These are phyloP conservation scores for Piper longum DNA, from an alignment of 164 flowering plant species.

Conservation along the genomic window DNA sequence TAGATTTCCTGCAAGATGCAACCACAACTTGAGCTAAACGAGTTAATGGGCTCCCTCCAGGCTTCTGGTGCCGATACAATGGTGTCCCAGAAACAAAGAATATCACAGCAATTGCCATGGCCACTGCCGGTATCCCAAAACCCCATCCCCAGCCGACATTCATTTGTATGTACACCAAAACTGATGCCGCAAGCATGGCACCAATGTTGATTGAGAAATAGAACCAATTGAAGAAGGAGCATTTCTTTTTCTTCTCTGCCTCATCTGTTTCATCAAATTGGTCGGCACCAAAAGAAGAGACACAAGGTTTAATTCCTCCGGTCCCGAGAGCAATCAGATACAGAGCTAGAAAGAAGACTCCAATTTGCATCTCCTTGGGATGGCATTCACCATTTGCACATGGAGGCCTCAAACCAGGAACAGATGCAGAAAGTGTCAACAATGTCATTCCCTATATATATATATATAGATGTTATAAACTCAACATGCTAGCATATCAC, in stretches of 20 bases:
- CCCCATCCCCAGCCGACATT: too few relatives aligned
- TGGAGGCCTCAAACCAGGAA: conserved; percentile 39
- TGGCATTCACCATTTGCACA: conserved; percentile 27
- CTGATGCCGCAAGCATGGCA: conserved; percentile 36
- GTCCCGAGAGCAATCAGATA: not conserved
- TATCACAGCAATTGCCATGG: conserved; percentile 38
- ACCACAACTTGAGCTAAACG: conserved; percentile 65
- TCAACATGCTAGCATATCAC: too few relatives aligned
- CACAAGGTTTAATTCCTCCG: too few relatives aligned
- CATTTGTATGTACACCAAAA: conserved; percentile 36
- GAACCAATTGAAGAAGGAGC: conserved; percentile 40
- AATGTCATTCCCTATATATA: conserved; percentile 47
- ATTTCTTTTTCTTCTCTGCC: conserved; percentile 34
- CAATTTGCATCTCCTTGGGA: not conserved
- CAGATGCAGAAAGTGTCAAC: conserved; percentile 50
- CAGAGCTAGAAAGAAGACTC: conserved; percentile 26
- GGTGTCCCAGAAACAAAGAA: conserved; percentile 24
- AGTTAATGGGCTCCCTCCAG: conserved; percentile 69
- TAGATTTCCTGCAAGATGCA: conserved; percentile 41
- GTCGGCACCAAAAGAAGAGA: too few relatives aligned
- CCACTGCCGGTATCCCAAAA: conserved; percentile 24
- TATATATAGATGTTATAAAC: too few relatives aligned
- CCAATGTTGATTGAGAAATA: conserved; percentile 28
- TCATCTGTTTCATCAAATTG: too few relatives aligned
- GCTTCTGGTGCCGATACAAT: conserved; percentile 39